phyloP scores from a whole-genome alignment of 495 filamentous ascomycete species.

The Parachaetomium inaequale region DNA sequence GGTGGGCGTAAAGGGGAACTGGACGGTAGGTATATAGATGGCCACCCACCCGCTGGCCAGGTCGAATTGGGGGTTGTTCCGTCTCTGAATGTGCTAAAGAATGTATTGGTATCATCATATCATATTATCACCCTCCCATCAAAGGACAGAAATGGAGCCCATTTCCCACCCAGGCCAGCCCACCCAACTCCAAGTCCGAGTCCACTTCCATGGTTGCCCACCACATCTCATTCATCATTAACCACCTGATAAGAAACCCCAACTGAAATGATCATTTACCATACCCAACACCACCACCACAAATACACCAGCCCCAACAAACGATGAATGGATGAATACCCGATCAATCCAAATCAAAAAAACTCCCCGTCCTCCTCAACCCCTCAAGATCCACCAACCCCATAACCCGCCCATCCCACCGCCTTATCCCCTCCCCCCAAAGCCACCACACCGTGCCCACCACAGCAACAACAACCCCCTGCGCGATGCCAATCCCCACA shows the following conservation, averaged over 20 bases:
- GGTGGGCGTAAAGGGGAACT: no score
- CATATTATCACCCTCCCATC: not conserved
- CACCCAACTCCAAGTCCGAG: no score
- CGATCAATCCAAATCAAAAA: constrained; percentile 44
- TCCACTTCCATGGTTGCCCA: no score
- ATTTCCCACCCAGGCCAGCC: not conserved
- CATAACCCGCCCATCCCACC: constrained; percentile 43
- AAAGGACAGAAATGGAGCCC: not conserved
- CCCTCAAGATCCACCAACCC: constrained; percentile 38
- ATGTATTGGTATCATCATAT: not conserved
- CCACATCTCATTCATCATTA: no score
- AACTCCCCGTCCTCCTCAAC: constrained; percentile 39
- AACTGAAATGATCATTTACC: no score
- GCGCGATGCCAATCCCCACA: constrained; percentile 35
- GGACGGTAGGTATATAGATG: no score
- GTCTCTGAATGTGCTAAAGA: not conserved
- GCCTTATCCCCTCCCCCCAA: constrained; percentile 34
- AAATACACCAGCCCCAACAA: no score
- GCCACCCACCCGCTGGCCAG: no score
- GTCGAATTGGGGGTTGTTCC: no score
- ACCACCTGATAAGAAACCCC: no score
- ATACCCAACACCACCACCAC: no score
- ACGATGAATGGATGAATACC: not conserved
- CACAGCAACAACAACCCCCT: constrained; percentile 31
- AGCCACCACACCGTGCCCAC: constrained; percentile 37